A percentile compares a stretch with the other conserved stretches of the same genome.
Evolutionary conservation across 2,329 filamentous ascomycete genomes (phyloP).

Genomic region (Coniochaeta sp.): DNA sequence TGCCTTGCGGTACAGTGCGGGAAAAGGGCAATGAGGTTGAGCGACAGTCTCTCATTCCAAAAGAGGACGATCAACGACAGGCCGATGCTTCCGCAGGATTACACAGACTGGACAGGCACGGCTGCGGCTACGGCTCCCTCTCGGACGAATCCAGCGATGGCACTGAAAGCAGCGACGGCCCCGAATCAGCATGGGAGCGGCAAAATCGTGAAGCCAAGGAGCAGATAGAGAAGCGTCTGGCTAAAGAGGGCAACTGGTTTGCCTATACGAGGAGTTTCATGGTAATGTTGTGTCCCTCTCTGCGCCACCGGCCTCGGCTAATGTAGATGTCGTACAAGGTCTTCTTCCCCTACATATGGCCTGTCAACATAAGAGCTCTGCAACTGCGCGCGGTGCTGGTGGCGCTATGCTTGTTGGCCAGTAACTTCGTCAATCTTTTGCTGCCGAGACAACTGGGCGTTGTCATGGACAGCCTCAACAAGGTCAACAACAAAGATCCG

Average conservation of each 20-base stretch:
- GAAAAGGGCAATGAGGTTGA: conserved; percentile 42
- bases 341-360: conserved; percentile 75
- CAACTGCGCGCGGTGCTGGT: conserved; percentile 64
- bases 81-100: conserved; percentile 8
- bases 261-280: conserved; percentile 68
- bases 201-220: conserved; percentile 45
- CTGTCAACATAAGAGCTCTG: conserved; percentile 55
- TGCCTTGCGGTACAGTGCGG: conserved; percentile 13
- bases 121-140: conserved; percentile 34
- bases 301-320: conserved; percentile 4
- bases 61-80: conserved; percentile 16
- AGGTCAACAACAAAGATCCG: conserved; percentile 35
- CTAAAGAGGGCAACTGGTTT: conserved; percentile 69
- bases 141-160: conserved; percentile 15
- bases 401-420: conserved; percentile 57
- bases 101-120: not conserved
- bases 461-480: conserved; percentile 62
- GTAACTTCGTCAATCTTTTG: conserved; percentile 67
- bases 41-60: conserved; percentile 47
- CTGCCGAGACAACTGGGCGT: conserved; percentile 77
- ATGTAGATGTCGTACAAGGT: conserved; percentile 34
- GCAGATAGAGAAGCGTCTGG: conserved; percentile 59
- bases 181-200: conserved; percentile 48
- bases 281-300: conserved; percentile 26
- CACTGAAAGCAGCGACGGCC: conserved; percentile 23